A percentile compares a stretch with the other conserved stretches of the same genome.
Evolutionary conservation across 2,329 filamentous ascomycete species (phyloP).

Genomic region (Acarospora socialis): DNA sequence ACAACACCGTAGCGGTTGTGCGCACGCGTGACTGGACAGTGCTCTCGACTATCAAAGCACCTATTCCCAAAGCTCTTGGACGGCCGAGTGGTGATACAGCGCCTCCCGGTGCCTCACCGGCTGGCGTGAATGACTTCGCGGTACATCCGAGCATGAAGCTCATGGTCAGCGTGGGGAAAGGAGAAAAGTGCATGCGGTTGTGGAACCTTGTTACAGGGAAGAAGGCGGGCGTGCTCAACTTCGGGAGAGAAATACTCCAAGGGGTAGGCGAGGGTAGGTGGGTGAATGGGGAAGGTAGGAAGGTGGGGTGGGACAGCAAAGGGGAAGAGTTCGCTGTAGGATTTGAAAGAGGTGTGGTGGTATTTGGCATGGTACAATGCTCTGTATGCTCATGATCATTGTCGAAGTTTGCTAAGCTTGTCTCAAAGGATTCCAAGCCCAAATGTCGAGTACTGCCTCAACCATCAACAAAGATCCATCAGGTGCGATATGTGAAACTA

Average conservation of each 20-base stretch:
- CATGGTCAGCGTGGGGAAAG: slow-evolving; percentile 83
- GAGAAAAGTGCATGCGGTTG: slow-evolving; percentile 79
- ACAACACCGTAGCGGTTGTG: slow-evolving; percentile 80
- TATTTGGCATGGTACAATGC: slow-evolving; percentile 60
- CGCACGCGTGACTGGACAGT: slow-evolving; percentile 80
- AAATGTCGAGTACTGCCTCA: slow-evolving; percentile 57
- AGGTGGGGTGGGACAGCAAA: slow-evolving; percentile 63
- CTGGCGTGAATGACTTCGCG: slow-evolving; percentile 89
- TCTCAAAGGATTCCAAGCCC: slow-evolving; percentile 53
- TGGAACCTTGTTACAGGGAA: slow-evolving; percentile 97
- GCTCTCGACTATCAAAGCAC: slow-evolving; percentile 76
- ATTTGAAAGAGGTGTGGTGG: slow-evolving; percentile 71
- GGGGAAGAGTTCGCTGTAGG: slow-evolving; percentile 76
- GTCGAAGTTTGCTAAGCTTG: slow-evolving; percentile 3
- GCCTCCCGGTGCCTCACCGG: slow-evolving; percentile 61
- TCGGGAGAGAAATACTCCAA: slow-evolving; percentile 56
- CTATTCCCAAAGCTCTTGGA: slow-evolving; percentile 64
- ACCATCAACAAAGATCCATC: slow-evolving; percentile 65
- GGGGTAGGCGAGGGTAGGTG: slow-evolving; percentile 64
- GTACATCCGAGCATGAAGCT: slow-evolving; percentile 94
- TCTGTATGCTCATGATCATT: slow-evolving; percentile 2
- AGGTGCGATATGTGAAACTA: slow-evolving; percentile 53
- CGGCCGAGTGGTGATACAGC: slow-evolving; percentile 84
- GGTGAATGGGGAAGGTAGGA: slow-evolving; percentile 66
- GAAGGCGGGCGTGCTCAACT: slow-evolving; percentile 85